Evolutionary conservation across 2,329 filamentous ascomycete species (phyloP), one percentile per base, ranked within the genome.

Genomic region (Chaetomiaceae sp.): DNA sequence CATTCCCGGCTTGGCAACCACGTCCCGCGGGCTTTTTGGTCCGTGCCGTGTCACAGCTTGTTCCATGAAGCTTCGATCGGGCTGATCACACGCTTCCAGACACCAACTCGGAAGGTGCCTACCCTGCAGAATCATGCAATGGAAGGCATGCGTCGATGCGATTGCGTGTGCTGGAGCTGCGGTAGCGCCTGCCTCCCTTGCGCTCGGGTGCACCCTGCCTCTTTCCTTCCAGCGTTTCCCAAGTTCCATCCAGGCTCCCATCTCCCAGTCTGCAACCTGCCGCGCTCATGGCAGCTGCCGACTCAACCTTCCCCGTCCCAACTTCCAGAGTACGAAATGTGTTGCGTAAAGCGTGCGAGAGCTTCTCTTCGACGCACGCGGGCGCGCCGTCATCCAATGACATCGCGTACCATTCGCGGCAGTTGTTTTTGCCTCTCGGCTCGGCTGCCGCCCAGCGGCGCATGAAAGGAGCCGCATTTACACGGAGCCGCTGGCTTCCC

Each of bases 41-140:
- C 24, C 45, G 42, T 39, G 41, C 46, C 18, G 20, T 45, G 54
- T 58, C 50, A 20, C 49, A 54, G 47, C 34, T 54, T 50, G 49
- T 60, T 61, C 57, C 48, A 53, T 42, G 48, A 48, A 39, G 48
- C 56, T 61, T 60, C 57, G 41, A 57, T 47, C 39, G 26, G 43
- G 47, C 37, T 43, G 54, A 60, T 59, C 56, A 60, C 35, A 57
- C 56, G 42, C 39, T 37, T 40, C 43, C 38, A 37, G n/a, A n/a
- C n/a, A 38, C 18, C 46, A 27, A 22, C 37, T 41, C 33, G 26
- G 15, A 15, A 34, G 38, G 50, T 47, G 54, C n/a, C n/a, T 54
- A 51, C 54, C 24, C 17, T 17, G 15, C 29, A 6, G 26, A 14
- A 6, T 34, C 27, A 19, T 37, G 18, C 14, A n/a, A n/a, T n/a